Conservation (phyloP, 305 asterid species). For the Fraxinus albicans region DNA sequence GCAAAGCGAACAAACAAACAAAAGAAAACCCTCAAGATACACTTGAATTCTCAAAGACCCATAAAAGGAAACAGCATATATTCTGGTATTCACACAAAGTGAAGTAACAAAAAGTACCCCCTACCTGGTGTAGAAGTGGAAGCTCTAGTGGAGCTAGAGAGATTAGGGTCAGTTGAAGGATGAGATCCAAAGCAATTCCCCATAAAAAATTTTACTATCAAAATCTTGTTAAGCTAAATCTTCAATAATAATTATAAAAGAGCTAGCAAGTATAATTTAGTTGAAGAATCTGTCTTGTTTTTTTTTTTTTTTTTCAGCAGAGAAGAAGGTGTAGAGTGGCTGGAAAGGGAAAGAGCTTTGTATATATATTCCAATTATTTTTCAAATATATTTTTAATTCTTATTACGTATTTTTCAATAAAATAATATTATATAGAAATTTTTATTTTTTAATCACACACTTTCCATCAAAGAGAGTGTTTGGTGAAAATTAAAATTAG, state of each 20-base stretch:
- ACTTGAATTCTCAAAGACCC: not conserved
- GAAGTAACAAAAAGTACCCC: slow-evolving; percentile 12
- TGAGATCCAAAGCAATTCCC: slow-evolving; percentile 64
- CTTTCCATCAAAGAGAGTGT: too few species aligned
- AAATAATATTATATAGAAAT: too few species aligned
- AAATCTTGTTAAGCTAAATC: not conserved
- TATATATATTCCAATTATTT: too few species aligned
- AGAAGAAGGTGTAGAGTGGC: not conserved
- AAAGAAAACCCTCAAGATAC: slow-evolving; percentile 1
- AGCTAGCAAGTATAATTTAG: not conserved
- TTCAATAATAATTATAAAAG: not conserved
- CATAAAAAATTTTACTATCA: slow-evolving; percentile 27
- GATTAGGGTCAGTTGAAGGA: slow-evolving; percentile 35
- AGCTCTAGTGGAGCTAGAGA: slow-evolving; percentile 34
- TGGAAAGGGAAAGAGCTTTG: not conserved
- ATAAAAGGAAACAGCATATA: slow-evolving; percentile 1
- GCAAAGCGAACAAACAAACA: slow-evolving; percentile 6
- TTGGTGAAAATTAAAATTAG: too few species aligned
- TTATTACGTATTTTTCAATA: too few species aligned
- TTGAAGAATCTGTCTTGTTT: not conserved
- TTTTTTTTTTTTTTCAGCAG: not conserved
- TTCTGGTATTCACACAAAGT: slow-evolving; percentile 1
- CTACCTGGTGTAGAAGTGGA: slow-evolving; percentile 56
- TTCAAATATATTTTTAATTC: too few species aligned
- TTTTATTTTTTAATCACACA: too few species aligned